A percentile compares a stretch with the other conserved stretches of the same genome.
Conservation (phyloP, 441 rosid species). For the Manihot esculenta region DNA sequence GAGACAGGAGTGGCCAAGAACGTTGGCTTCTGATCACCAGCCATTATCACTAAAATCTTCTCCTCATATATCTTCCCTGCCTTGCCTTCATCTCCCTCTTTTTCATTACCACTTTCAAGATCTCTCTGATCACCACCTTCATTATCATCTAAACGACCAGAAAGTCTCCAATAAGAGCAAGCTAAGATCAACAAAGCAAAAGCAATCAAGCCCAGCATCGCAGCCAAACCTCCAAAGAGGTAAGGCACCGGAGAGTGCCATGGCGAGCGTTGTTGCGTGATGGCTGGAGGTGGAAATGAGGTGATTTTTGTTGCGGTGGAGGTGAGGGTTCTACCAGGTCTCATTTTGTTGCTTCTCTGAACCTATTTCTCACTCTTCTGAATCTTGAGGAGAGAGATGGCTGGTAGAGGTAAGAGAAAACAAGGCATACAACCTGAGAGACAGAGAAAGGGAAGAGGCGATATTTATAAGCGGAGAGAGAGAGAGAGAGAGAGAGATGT, state of each 20-base stretch:
- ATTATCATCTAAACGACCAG: slow-evolving; percentile 51
- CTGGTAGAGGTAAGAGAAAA: neutral
- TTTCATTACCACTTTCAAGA: slow-evolving; percentile 54
- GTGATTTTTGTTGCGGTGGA: slow-evolving; percentile 17
- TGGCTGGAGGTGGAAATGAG: slow-evolving; percentile 22
- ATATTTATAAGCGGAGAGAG: slow-evolving; percentile 29
- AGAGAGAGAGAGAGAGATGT: neutral
- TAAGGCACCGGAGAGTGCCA: slow-evolving; percentile 98
- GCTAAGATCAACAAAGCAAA: slow-evolving; percentile 84
- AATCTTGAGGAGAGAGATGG: neutral
- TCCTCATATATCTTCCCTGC: slow-evolving; percentile 38
- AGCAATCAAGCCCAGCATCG: slow-evolving; percentile 88
- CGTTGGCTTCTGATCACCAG: slow-evolving; percentile 75
- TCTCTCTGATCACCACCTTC: slow-evolving; percentile 38
- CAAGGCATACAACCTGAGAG: slow-evolving; percentile 11
- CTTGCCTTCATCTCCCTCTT: slow-evolving; percentile 29
- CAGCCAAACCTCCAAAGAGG: slow-evolving; percentile 91
- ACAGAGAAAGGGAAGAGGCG: neutral
- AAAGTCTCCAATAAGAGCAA: slow-evolving; percentile 91
- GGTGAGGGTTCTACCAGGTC: slow-evolving; percentile 25
- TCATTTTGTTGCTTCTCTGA: slow-evolving; percentile 26
- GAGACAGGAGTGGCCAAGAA: slow-evolving; percentile 76
- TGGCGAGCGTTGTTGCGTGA: slow-evolving; percentile 43
- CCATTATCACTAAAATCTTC: slow-evolving; percentile 86
- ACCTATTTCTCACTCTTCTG: neutral